Conservation (phyloP, 2,329 filamentous ascomycete genomes). For the Xenosphaeropsis pyriputrescens region DNA sequence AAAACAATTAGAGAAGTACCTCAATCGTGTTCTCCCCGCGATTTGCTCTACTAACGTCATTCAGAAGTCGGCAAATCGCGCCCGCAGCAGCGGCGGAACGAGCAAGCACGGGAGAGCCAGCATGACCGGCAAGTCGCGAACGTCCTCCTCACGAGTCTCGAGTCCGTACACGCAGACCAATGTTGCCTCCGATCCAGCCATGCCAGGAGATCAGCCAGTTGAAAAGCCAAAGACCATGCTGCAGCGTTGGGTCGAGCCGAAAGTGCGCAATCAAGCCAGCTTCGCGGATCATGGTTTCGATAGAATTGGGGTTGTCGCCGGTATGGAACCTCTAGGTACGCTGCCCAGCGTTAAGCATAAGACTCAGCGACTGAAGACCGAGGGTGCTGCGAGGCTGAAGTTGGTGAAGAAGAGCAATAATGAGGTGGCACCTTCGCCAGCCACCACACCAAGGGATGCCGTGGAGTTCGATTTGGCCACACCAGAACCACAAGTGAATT, state of each 20-base stretch:
- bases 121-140: too few species aligned
- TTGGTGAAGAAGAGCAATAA: conserved; percentile 9
- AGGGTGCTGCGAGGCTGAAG: conserved; percentile 4
- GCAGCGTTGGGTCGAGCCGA: conserved; percentile 40
- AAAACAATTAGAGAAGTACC: too few species aligned
- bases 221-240: conserved; percentile 11
- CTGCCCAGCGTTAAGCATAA: conserved; percentile 50
- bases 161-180: neutral
- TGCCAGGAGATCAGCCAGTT: conserved; percentile 5
- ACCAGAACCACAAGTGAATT: conserved; percentile 9
- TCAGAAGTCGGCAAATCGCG: too few species aligned
- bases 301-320: conserved; percentile 62
- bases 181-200: conserved; percentile 3
- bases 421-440: conserved; percentile 10
- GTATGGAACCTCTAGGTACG: conserved; percentile 70
- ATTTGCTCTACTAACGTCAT: too few species aligned
- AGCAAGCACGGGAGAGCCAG: too few species aligned
- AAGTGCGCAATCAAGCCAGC: conserved; percentile 38
- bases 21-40: too few species aligned
- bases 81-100: too few species aligned
- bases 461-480: conserved; percentile 4
- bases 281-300: conserved; percentile 63
- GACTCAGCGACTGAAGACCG: conserved; percentile 20
- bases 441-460: conserved; percentile 4
- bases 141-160: neutral